A percentile compares a stretch with the other conserved stretches of the same genome.
These are phyloP conservation scores for Neurospora cerealis DNA, from an alignment of 495 filamentous ascomycete genomes.

Conservation along the genomic window DNA sequence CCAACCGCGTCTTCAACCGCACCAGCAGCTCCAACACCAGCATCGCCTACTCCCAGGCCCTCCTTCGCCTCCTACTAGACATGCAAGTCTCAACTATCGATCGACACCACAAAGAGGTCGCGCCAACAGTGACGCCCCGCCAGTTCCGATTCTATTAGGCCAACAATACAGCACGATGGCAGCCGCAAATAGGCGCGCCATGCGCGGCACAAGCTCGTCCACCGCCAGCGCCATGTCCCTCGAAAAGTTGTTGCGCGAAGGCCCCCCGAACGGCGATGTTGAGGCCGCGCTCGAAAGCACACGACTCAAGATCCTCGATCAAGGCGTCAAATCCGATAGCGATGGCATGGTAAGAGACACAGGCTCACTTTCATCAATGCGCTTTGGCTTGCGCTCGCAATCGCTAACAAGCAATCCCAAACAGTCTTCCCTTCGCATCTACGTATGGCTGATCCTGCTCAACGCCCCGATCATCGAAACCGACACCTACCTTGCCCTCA, in stretches of 20 bases:
- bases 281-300: constrained; percentile 59
- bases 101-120: constrained; percentile 47
- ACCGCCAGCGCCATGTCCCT: constrained; percentile 53
- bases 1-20: neutral
- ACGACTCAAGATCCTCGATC: constrained; percentile 65
- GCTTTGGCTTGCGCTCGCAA: constrained; percentile 1
- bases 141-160: constrained; percentile 8
- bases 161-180: constrained; percentile 26
- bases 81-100: constrained; percentile 29
- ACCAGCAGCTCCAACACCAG: constrained; percentile 5
- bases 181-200: constrained; percentile 32
- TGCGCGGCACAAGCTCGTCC: constrained; percentile 44
- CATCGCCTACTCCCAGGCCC: neutral
- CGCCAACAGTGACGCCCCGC: constrained; percentile 63
- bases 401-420: neutral
- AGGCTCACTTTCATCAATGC: neutral
- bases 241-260: constrained; percentile 58
- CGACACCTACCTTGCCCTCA: constrained; percentile 77
- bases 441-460: constrained; percentile 89
- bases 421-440: constrained; percentile 87
- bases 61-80: constrained; percentile 14
- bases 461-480: constrained; percentile 74
- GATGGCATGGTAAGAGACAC: constrained; percentile 73
- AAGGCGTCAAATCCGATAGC: constrained; percentile 68
- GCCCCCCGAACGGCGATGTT: constrained; percentile 60